phyloP scores from a whole-genome alignment of 148 eudicot genomes.

The Camellia granthamiana region DNA sequence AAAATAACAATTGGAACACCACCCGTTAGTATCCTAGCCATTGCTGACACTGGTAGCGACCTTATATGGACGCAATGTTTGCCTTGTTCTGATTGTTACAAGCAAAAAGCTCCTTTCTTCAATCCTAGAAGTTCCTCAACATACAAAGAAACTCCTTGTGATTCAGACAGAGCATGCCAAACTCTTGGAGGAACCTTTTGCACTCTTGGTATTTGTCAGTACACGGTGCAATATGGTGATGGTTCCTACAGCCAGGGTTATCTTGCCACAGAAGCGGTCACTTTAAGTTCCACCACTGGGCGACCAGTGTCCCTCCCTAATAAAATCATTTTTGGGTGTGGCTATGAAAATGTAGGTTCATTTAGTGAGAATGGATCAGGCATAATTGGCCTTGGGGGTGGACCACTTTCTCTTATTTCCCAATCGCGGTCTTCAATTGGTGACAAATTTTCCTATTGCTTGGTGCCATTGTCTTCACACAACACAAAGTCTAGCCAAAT shows the following conservation, averaged over 20 bases:
- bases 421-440: constrained; percentile 36
- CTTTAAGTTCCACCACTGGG: constrained; percentile 13
- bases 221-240: constrained; percentile 6
- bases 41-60: constrained; percentile 48
- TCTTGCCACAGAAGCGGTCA: constrained; percentile 19
- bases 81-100: constrained; percentile 37
- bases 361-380: constrained; percentile 24
- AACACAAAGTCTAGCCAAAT: constrained; percentile 22
- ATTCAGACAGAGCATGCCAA: constrained; percentile 24
- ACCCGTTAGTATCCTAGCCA: constrained; percentile 24
- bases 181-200: constrained; percentile 14
- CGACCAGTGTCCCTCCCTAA: neutral
- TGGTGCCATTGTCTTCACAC: constrained; percentile 22
- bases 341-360: constrained; percentile 3
- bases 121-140: constrained; percentile 34
- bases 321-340: constrained; percentile 32
- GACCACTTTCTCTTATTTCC: constrained; percentile 31
- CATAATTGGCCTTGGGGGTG: constrained; percentile 40
- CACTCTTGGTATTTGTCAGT: neutral
- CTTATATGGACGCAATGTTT: constrained; percentile 52
- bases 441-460: constrained; percentile 46
- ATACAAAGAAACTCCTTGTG: constrained; percentile 27
- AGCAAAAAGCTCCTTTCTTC: constrained; percentile 32
- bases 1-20: constrained; percentile 45
- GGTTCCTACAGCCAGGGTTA: constrained; percentile 1